A percentile compares a stretch with the other conserved stretches of the same genome.
Evolutionary conservation across 2,329 filamentous ascomycete genomes (phyloP).

Genomic region (Cephalotrichum gorgonifer): DNA sequence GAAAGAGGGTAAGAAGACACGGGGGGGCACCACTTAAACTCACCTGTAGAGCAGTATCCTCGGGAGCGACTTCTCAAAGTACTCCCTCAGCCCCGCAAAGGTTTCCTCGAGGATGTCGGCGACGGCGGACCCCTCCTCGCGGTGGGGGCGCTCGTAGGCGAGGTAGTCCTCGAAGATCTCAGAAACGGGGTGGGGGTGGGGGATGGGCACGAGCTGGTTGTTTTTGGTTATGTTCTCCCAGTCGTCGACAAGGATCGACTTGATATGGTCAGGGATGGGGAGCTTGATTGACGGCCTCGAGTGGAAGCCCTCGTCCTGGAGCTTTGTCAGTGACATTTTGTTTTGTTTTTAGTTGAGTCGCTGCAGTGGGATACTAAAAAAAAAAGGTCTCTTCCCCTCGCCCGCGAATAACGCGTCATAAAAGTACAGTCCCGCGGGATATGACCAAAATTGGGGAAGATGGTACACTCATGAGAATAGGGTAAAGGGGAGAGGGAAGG

Average conservation of each 20-base stretch:
- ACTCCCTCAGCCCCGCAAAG: constrained; percentile 74
- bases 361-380: no score
- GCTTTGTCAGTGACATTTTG: background rate
- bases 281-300: constrained; percentile 77
- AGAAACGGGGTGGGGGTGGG: constrained; percentile 63
- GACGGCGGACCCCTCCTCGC: constrained; percentile 56
- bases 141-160: constrained; percentile 56
- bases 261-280: constrained; percentile 77
- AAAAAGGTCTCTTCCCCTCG: no score
- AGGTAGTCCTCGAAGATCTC: constrained; percentile 75
- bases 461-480: background rate
- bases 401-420: no score
- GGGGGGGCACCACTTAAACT: constrained; percentile 10
- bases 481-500: background rate
- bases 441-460: background rate
- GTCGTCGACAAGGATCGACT: constrained; percentile 89
- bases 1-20: background rate
- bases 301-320: constrained; percentile 80
- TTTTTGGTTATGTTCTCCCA: constrained; percentile 99
- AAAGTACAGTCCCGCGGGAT: no score
- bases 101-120: constrained; percentile 86
- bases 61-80: constrained; percentile 85
- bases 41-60: constrained; percentile 78
- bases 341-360: background rate
- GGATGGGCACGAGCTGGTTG: constrained; percentile 76